Evolutionary conservation across 108 stramenopile genomes (phyloP).

Genomic region (Nitzschia putrida): DNA sequence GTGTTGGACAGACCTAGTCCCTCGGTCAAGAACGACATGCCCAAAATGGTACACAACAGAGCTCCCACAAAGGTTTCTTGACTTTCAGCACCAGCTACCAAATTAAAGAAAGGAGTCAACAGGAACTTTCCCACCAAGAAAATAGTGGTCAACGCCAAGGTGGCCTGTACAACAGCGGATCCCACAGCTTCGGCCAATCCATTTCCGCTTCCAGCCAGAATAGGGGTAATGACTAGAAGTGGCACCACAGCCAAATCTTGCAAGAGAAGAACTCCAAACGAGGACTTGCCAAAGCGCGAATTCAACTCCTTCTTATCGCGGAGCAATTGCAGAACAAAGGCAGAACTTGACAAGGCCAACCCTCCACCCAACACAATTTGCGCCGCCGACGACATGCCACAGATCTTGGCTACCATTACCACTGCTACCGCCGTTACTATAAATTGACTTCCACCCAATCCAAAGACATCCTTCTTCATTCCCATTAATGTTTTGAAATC

Average conservation of each 20-base stretch:
- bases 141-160: slow-evolving; percentile 73
- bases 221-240: slow-evolving; percentile 85
- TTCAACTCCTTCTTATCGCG: slow-evolving; percentile 86
- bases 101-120: slow-evolving; percentile 75
- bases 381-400: slow-evolving; percentile 68
- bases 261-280: slow-evolving; percentile 89
- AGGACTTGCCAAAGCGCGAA: slow-evolving; percentile 83
- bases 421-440: slow-evolving; percentile 68
- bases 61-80: slow-evolving; percentile 92
- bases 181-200: slow-evolving; percentile 66
- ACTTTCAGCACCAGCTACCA: slow-evolving; percentile 63
- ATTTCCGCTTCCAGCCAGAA: slow-evolving; percentile 75
- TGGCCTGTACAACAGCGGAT: slow-evolving; percentile 76
- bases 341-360: slow-evolving; percentile 86
- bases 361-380: slow-evolving; percentile 87
- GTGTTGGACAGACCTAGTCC: slow-evolving; percentile 92
- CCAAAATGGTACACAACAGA: slow-evolving; percentile 79
- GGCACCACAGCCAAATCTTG: slow-evolving; percentile 95
- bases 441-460: slow-evolving; percentile 87
- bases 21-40: slow-evolving; percentile 90
- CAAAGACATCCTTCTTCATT: slow-evolving; percentile 90
- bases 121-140: slow-evolving; percentile 74
- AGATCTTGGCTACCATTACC: slow-evolving; percentile 51
- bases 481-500: slow-evolving; percentile 81
- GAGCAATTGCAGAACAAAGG: slow-evolving; percentile 91